Conservation (phyloP, 441 rosid species). For the Populus hybrid region DNA sequence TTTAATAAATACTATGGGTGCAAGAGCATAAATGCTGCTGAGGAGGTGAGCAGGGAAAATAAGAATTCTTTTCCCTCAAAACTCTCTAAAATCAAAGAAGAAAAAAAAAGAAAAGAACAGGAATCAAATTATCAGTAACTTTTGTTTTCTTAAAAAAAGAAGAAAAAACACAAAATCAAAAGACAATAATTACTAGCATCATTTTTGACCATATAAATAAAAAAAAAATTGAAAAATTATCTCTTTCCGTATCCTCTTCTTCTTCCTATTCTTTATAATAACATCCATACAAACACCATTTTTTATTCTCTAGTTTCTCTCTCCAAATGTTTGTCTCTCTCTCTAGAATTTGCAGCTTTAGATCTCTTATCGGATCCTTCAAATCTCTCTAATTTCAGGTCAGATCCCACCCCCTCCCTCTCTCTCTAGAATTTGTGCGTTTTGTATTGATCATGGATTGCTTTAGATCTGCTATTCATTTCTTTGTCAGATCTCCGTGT, state of each 20-base stretch:
- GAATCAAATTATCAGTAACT: background rate
- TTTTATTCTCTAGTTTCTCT: background rate
- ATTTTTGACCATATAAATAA: background rate
- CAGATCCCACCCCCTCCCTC: background rate
- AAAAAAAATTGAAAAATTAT: background rate
- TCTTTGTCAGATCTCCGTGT: background rate
- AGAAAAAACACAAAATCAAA: background rate
- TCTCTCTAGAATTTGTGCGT: no score
- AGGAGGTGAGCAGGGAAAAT: background rate
- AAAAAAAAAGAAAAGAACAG: background rate
- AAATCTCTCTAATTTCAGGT: constrained; percentile 10
- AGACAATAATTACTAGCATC: no score
- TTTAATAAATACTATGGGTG: background rate
- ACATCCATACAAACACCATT: background rate
- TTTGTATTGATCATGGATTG: background rate
- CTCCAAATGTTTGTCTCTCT: constrained; percentile 11
- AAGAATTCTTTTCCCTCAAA: background rate
- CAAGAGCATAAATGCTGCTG: background rate
- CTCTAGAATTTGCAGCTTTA: constrained; percentile 5
- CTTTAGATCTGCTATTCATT: background rate
- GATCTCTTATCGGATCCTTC: constrained; percentile 14
- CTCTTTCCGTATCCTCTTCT: background rate
- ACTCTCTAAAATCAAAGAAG: background rate
- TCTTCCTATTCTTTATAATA: background rate
- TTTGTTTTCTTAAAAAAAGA: background rate